A percentile compares a stretch with the other conserved stretches of the same genome.
These are phyloP conservation scores for Gardenia jasminoides DNA, from an alignment of 257 asterid genomes.

Conservation along the genomic window DNA sequence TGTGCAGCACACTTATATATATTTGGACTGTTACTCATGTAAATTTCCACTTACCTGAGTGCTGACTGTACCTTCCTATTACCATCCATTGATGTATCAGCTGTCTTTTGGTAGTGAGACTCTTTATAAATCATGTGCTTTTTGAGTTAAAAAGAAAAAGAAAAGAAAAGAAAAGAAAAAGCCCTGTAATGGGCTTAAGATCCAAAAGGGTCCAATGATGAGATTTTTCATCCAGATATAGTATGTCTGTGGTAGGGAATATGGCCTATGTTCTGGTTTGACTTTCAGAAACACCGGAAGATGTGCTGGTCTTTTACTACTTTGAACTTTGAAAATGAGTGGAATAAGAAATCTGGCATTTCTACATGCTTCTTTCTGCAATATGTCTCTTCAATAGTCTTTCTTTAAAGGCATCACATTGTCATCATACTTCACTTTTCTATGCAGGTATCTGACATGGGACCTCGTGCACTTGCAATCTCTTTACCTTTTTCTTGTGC, in stretches of 20 bases:
- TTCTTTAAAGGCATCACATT: neutral
- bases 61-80: neutral
- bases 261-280: neutral
- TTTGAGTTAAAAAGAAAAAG: neutral
- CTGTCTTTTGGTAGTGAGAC: neutral
- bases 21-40: neutral
- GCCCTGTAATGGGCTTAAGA: neutral
- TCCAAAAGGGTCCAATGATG: neutral
- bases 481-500: conserved; percentile 92
- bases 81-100: neutral
- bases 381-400: neutral
- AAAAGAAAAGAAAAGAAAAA: too few relatives aligned
- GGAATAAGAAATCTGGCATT: neutral
- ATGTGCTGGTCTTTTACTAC: neutral
- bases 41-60: neutral
- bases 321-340: neutral
- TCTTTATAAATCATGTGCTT: neutral
- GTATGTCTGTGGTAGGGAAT: neutral
- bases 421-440: neutral
- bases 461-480: conserved; percentile 88
- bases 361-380: conserved; percentile 10
- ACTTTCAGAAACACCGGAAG: neutral
- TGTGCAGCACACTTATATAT: neutral
- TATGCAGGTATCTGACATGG: conserved; percentile 76
- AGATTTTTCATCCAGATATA: neutral